Evolutionary conservation across 257 asterid species (phyloP), one percentile per base, ranked within the genome.

Genomic region (Scutellaria minor): DNA sequence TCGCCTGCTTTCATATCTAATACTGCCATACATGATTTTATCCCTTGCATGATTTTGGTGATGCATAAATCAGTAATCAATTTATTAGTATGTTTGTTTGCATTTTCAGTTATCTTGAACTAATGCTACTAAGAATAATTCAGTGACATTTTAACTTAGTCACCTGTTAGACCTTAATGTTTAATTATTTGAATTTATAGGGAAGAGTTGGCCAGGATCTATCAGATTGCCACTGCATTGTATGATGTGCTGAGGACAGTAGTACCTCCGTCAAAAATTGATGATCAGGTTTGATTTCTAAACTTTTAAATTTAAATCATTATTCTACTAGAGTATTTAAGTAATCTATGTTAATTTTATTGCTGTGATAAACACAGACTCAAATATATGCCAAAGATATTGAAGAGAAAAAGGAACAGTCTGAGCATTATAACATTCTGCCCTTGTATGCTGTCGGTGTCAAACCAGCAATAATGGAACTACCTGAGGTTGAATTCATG

Each of bases 131-230:
- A 42, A 18, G 18, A 18, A 18, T 18, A 18, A 18, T 18, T n/a
- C n/a, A n/a, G n/a, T 18, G 18, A 18, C 18, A 18, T 18, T 18
- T 18, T 18, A 18, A 18, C 18, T 18, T 18, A 18, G 18, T 18
- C 18, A 18, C 18, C 18, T 18, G 18, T 18, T 18, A 18, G 18
- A 18, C 18, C 18, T 18, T 18, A 18, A 18, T 18, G 18, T 18
- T 18, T 18, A 18, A 18, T 18, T 18, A 18, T 18, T 70, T 48
- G 46, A 52, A 53, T 77, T 56, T 70, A 73, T 72, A 95, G 99
- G 80, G 97, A 90, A 87, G 97, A 95, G 83, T 88, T 95, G 92
- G 96, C 96, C 50, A 95, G 88, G 87, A 84, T 90, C 58, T 85
- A 82, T 84, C 99, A 90, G 81, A 86, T 87, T 81, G 99, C 99